Evolutionary conservation across 768 basidiomycete genomes (phyloP).

Genomic region (Suillus americanus): DNA sequence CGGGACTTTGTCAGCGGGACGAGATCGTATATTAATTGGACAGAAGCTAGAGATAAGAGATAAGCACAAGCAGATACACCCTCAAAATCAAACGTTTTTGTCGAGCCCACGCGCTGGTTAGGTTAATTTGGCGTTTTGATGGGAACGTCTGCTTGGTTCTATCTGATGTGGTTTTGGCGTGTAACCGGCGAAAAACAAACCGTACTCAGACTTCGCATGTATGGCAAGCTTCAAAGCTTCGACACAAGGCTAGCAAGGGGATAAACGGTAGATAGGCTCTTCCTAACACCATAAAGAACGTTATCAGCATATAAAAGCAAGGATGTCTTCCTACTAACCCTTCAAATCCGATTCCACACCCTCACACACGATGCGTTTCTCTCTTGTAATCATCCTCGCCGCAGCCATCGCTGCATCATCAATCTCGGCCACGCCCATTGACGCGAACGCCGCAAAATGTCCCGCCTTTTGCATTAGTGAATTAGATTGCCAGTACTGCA

Average conservation of each 20-base stretch:
- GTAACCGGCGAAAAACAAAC: too few relatives aligned
- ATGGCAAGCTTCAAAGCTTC: background rate
- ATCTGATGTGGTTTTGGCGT: too few relatives aligned
- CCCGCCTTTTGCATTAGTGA: background rate
- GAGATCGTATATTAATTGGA: too few relatives aligned
- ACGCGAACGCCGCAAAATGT: background rate
- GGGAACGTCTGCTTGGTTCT: too few relatives aligned
- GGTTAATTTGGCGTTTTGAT: too few relatives aligned
- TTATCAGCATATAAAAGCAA: background rate
- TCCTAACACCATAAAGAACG: background rate
- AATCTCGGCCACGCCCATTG: background rate
- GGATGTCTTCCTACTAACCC: background rate
- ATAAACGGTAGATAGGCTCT: background rate
- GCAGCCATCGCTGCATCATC: background rate
- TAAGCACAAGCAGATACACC: too few relatives aligned
- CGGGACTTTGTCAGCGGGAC: too few relatives aligned
- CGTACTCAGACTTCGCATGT: too few relatives aligned
- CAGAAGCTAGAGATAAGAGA: too few relatives aligned
- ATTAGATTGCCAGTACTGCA: fast-evolving
- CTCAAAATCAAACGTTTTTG: too few relatives aligned
- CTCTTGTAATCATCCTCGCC: background rate
- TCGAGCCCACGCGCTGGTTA: too few relatives aligned
- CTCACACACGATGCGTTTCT: background rate
- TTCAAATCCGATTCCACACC: background rate
- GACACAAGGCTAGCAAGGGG: background rate